Base-by-base conservation (phyloP, 2,329 filamentous ascomycete genomes). In the Cercospora janseana region DNA sequence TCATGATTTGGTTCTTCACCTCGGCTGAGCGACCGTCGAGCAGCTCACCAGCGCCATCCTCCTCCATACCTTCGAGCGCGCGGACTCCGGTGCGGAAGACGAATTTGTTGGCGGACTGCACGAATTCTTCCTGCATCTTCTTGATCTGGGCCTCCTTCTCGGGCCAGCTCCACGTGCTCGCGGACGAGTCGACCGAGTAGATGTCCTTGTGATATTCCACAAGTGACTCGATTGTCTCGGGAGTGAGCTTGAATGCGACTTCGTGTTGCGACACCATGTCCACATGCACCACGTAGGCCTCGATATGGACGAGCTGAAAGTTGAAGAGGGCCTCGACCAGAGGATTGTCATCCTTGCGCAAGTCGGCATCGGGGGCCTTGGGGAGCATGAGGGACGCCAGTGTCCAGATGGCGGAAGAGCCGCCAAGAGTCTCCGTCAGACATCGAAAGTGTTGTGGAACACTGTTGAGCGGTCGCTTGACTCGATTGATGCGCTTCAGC, bases 181-280 rank as follows among this genome's bases (percentile, higher is more conserved):
- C 88, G 60, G 89, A 88, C 64, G 88, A 85, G 69, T 98, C 88
- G 64, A 91, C 81, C 62, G 88, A 95, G 77, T 95, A 91, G 63
- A 97, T 81, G 59, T 96, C 88, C 77, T 93, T 91, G 80, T 98
- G 93, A 72, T 95, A 95, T 69, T 95, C 88, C 69, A 95, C 86
- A 58, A 98, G 81, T 45, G 87, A 75, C 65, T 95, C 90, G 73
- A 98, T 98, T 55, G 91, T 90, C 69, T 97, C 93, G 51, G 85
- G 82, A 18, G 91, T 97, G 66, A 98, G 81, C 80, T 98, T 98
- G 81, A 91, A 97, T 61, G 91, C 93, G 66, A 98, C 90, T 76
- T 97, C 93, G 70, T 95, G 93, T 72, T 91, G 87, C 65, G 94
- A 83, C 53, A 98, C 92, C 90, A 97, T 95, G 76, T 98, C 93